Percentiles rank a stretch among this genome's conserved stretches.
Conservation (phyloP, 805 yeast genomes). For the Ogataea populi-albae region DNA sequence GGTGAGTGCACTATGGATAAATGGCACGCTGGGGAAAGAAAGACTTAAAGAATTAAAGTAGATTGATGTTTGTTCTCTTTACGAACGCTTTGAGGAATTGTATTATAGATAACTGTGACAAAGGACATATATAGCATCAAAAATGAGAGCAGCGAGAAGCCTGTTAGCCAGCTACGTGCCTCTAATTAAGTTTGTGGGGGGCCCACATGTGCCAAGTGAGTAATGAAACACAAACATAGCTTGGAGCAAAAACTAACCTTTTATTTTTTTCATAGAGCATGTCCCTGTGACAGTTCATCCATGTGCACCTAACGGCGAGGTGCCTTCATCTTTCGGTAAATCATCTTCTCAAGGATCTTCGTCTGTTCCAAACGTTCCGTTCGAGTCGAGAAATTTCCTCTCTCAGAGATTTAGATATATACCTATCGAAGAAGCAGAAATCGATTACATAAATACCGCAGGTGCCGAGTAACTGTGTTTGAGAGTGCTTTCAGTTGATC, state of each 20-base stretch:
- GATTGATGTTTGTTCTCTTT: too few species aligned
- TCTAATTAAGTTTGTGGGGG: constrained; percentile 83
- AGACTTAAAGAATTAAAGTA: too few species aligned
- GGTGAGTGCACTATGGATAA: too few species aligned
- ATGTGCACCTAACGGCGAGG: constrained; percentile 36
- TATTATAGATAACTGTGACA: not conserved
- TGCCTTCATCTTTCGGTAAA: constrained; percentile 21
- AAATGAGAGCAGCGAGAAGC: constrained; percentile 32
- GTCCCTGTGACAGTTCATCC: constrained; percentile 32
- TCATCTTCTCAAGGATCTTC: constrained; percentile 7
- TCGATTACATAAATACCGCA: constrained; percentile 75
- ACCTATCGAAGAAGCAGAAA: constrained; percentile 61
- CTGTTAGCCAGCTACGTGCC: constrained; percentile 52
- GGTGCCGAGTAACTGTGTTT: constrained; percentile 76
- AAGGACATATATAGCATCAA: not conserved
- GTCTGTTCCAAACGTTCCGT: constrained; percentile 18
- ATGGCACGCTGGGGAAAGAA: too few species aligned
- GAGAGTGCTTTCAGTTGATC: too few species aligned
- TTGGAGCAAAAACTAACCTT: not conserved
- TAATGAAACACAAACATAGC: constrained; percentile 11
- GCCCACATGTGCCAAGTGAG: constrained; percentile 60
- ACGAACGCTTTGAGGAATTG: too few species aligned
- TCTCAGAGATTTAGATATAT: constrained; percentile 74
- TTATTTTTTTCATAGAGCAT: constrained; percentile 15
- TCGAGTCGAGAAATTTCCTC: constrained; percentile 58